Percentiles rank a stretch among this genome's conserved stretches.
Evolutionary conservation across 2,329 filamentous ascomycete species (phyloP).

Genomic region (Apiospora hydei): DNA sequence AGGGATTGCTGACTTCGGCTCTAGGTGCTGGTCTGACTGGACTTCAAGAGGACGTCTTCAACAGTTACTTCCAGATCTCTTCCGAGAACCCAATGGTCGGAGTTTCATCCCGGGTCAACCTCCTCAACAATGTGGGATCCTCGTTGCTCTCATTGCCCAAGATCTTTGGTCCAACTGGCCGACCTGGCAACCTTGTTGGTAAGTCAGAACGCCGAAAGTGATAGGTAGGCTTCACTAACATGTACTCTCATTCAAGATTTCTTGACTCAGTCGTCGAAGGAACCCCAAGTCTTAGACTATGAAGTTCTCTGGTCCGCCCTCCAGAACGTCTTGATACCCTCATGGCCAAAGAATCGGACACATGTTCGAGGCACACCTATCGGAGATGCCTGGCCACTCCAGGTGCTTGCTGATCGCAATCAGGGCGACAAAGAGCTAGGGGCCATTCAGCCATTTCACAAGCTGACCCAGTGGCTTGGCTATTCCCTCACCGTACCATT

Average conservation of each 20-base stretch:
- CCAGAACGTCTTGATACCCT: constrained; percentile 54
- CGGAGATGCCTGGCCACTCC: constrained; percentile 59
- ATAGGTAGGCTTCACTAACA: constrained; percentile 23
- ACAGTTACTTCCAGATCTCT: constrained; percentile 52
- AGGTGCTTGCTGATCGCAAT: constrained; percentile 33
- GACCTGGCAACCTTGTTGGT: constrained; percentile 59
- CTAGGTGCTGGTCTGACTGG: constrained; percentile 41
- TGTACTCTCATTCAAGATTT: constrained; percentile 44
- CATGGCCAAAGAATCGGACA: constrained; percentile 62
- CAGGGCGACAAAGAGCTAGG: constrained; percentile 62
- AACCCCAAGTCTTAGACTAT: constrained; percentile 45
- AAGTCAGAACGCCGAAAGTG: constrained; percentile 6
- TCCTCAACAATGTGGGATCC: constrained; percentile 50
- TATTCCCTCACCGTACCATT: constrained; percentile 95
- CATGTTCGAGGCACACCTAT: constrained; percentile 50
- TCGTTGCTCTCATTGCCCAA: constrained; percentile 48
- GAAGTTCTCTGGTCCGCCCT: constrained; percentile 50
- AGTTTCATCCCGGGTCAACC: constrained; percentile 48
- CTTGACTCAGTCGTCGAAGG: constrained; percentile 41
- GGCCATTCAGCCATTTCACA: constrained; percentile 89
- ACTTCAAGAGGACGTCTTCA: constrained; percentile 44
- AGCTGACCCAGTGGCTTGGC: constrained; percentile 92
- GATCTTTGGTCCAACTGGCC: constrained; percentile 50
- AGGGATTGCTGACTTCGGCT: not conserved
- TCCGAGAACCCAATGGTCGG: constrained; percentile 54